Conservation (phyloP, 2,329 filamentous ascomycete species). For the Chaetomium strumarium region DNA sequence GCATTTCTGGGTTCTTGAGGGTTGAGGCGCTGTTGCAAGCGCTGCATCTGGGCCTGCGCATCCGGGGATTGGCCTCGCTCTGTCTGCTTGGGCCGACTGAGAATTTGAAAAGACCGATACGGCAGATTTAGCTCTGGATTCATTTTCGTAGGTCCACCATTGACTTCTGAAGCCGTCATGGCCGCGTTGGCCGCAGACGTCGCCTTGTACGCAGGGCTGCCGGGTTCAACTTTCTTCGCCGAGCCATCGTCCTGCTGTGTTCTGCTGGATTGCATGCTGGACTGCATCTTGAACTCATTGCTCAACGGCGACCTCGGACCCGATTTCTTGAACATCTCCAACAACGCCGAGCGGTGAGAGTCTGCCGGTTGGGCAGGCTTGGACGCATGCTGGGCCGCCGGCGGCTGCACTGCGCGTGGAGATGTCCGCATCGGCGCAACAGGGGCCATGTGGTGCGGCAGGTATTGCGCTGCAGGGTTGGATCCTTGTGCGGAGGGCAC, state of each 20-base stretch:
- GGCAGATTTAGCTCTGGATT: conserved; percentile 36
- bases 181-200: conserved; percentile 26
- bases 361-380: conserved; percentile 27
- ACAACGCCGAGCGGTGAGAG: conserved; percentile 43
- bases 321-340: conserved; percentile 50
- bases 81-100: conserved; percentile 32
- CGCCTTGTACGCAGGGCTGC: conserved; percentile 13
- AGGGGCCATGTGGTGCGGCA: conserved; percentile 18
- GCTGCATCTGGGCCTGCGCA: conserved; percentile 19
- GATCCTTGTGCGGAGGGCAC: conserved; percentile 8
- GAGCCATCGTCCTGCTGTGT: conserved; percentile 20
- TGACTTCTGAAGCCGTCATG: conserved; percentile 26
- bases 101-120: conserved; percentile 35
- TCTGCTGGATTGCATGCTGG: conserved; percentile 18
- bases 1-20: conserved; percentile 17
- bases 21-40: conserved; percentile 18
- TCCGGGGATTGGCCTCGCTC: conserved; percentile 18
- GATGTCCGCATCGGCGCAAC: conserved; percentile 11
- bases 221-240: conserved; percentile 1
- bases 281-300: conserved; percentile 20
- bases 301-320: conserved; percentile 26
- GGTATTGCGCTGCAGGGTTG: conserved; percentile 19
- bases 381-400: conserved; percentile 7
- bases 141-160: conserved; percentile 29
- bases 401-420: conserved; percentile 9